A percentile compares a stretch with the other conserved stretches of the same genome.
These are phyloP conservation scores for Auricularia auricula-judae DNA, from an alignment of 768 basidiomycete genomes.

Conservation along the genomic window DNA sequence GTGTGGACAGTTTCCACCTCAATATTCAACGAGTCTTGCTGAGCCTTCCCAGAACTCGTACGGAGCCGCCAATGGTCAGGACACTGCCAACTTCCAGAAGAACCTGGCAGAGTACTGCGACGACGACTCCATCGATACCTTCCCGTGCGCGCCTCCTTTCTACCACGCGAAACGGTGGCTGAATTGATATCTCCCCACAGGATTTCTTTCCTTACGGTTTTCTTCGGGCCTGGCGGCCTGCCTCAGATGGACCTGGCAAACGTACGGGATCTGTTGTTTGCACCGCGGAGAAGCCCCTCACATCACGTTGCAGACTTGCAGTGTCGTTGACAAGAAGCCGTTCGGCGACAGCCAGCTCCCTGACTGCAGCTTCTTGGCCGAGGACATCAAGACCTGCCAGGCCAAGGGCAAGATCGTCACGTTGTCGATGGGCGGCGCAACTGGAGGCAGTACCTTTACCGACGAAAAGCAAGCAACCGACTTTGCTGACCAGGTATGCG, in stretches of 20 bases:
- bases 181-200: too few relatives aligned
- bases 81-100: slow-evolving; percentile 7
- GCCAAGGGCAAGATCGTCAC: slow-evolving; percentile 44
- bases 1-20: neutral
- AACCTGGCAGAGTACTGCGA: slow-evolving; percentile 7
- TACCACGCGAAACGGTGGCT: too few relatives aligned
- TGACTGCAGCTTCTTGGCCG: slow-evolving; percentile 48
- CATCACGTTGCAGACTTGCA: slow-evolving; percentile 41
- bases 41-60: slow-evolving; percentile 6
- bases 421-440: slow-evolving; percentile 10
- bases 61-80: slow-evolving; percentile 3
- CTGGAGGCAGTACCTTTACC: slow-evolving; percentile 6
- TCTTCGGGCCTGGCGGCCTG: slow-evolving; percentile 7
- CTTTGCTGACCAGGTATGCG: slow-evolving; percentile 11
- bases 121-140: slow-evolving; percentile 8
- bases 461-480: slow-evolving; percentile 8
- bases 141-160: neutral
- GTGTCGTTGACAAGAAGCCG: slow-evolving; percentile 37
- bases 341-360: slow-evolving; percentile 54
- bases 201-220: slow-evolving; percentile 7
- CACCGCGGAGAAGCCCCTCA: neutral
- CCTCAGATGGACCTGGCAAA: slow-evolving; percentile 51
- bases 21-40: neutral
- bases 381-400: slow-evolving; percentile 57
- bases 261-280: slow-evolving; percentile 24